Conservation (phyloP, 805 yeast genomes). For the Saccharomycopsis schoenii region DNA sequence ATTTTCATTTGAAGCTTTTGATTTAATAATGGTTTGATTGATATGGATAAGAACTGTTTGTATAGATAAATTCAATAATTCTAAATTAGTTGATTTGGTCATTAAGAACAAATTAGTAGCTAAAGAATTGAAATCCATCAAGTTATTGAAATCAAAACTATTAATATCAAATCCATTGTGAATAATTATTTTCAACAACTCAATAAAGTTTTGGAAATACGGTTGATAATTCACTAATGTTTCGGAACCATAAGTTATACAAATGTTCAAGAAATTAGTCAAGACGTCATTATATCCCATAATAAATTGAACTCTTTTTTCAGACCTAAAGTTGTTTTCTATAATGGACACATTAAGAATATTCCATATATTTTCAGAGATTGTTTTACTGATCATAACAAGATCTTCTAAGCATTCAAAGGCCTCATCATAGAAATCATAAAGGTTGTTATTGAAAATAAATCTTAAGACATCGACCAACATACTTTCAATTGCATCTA, state of each 20-base stretch:
- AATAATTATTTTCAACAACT: conserved; percentile 23
- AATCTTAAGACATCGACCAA: conserved; percentile 60
- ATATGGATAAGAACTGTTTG: background rate
- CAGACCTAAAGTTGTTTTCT: conserved; percentile 23
- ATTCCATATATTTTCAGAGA: conserved; percentile 70
- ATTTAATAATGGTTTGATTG: conserved; percentile 15
- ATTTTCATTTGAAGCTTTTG: background rate
- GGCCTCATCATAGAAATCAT: conserved; percentile 67
- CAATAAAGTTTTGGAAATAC: conserved; percentile 20
- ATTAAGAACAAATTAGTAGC: conserved; percentile 11
- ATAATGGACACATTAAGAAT: conserved; percentile 40
- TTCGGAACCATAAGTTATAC: conserved; percentile 32
- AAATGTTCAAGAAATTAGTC: conserved; percentile 53
- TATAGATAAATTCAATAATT: background rate
- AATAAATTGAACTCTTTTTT: conserved; percentile 39
- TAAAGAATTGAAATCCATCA: conserved; percentile 8
- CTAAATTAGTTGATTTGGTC: background rate
- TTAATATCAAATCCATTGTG: conserved; percentile 21
- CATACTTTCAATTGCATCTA: conserved; percentile 53
- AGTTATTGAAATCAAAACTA: conserved; percentile 1
- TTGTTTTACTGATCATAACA: conserved; percentile 47
- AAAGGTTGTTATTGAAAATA: conserved; percentile 55
- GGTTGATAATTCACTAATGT: conserved; percentile 20
- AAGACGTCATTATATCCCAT: conserved; percentile 57
- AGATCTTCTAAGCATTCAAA: conserved; percentile 68